phyloP scores from a whole-genome alignment of 2,329 filamentous ascomycete species.

The Aspergillus nomiae region DNA sequence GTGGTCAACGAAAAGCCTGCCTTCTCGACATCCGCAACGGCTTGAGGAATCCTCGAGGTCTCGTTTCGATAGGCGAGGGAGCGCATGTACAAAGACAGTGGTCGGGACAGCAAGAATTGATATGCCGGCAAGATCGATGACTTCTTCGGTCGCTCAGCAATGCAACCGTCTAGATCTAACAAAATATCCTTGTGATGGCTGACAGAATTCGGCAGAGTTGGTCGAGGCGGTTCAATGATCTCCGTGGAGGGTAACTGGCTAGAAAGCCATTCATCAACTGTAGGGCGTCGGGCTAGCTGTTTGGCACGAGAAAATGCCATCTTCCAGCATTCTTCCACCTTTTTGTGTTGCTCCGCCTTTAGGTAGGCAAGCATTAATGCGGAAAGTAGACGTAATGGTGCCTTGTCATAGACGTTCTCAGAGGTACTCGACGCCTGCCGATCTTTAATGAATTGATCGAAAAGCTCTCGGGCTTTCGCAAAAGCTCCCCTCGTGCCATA shows the following conservation, averaged over 20 bases:
- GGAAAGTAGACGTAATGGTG: conserved; percentile 60
- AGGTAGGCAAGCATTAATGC: conserved; percentile 70
- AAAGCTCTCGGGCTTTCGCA: conserved; percentile 56
- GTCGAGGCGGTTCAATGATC: conserved; percentile 12
- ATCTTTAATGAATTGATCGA: conserved; percentile 52
- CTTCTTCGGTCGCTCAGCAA: neutral
- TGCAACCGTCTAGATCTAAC: neutral
- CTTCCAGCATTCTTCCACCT: conserved; percentile 69
- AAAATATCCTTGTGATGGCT: conserved; percentile 10
- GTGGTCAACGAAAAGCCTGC: conserved; percentile 75
- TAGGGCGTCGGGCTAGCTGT: conserved; percentile 42
- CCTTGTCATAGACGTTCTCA: conserved; percentile 28
- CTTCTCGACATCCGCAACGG: conserved; percentile 58
- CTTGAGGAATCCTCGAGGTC: conserved; percentile 52
- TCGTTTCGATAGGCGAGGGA: conserved; percentile 57
- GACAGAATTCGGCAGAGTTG: conserved; percentile 10
- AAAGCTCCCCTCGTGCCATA: conserved; percentile 53
- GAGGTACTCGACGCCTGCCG: conserved; percentile 11
- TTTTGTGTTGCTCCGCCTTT: conserved; percentile 57
- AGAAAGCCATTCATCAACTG: conserved; percentile 26
- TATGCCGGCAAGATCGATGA: conserved; percentile 39
- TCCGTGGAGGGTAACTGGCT: conserved; percentile 11
- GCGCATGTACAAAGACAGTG: conserved; percentile 55
- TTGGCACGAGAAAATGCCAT: conserved; percentile 59
- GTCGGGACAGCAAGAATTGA: conserved; percentile 52